Evolutionary conservation across 148 eudicot species (phyloP).

Genomic region (Linanthus parryae): DNA sequence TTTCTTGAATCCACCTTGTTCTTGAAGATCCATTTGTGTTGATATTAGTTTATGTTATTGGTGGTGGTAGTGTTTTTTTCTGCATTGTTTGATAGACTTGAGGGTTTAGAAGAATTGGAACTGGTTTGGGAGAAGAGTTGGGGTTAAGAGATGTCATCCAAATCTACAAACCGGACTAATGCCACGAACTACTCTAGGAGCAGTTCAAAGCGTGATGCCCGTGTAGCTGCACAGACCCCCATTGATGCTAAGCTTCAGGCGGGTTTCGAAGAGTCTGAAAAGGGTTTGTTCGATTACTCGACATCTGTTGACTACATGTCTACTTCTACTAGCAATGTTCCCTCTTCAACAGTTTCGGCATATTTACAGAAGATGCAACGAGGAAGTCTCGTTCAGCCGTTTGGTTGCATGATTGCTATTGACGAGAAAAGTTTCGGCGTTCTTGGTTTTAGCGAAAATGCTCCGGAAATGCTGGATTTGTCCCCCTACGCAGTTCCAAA

Average conservation of each 20-base stretch:
- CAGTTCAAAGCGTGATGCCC: conserved; percentile 42
- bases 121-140: background rate
- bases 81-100: background rate
- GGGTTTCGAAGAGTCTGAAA: conserved; percentile 56
- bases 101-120: conserved; percentile 1
- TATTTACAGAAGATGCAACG: conserved; percentile 79
- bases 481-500: conserved; percentile 62
- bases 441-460: conserved; percentile 81
- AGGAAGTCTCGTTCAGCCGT: conserved; percentile 70
- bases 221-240: conserved; percentile 48
- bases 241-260: conserved; percentile 76
- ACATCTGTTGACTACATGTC: conserved; percentile 51
- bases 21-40: background rate
- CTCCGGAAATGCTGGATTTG: conserved; percentile 75
- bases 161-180: conserved; percentile 40
- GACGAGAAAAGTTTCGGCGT: conserved; percentile 49
- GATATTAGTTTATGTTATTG: background rate
- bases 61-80: background rate
- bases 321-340: conserved; percentile 43
- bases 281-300: conserved; percentile 49
- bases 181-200: conserved; percentile 48
- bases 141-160: conserved; percentile 57
- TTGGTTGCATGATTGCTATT: conserved; percentile 77
- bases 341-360: conserved; percentile 60
- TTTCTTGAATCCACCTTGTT: background rate